phyloP scores from a whole-genome alignment of 2,329 filamentous ascomycete genomes.

The Emydomyces testavorans region DNA sequence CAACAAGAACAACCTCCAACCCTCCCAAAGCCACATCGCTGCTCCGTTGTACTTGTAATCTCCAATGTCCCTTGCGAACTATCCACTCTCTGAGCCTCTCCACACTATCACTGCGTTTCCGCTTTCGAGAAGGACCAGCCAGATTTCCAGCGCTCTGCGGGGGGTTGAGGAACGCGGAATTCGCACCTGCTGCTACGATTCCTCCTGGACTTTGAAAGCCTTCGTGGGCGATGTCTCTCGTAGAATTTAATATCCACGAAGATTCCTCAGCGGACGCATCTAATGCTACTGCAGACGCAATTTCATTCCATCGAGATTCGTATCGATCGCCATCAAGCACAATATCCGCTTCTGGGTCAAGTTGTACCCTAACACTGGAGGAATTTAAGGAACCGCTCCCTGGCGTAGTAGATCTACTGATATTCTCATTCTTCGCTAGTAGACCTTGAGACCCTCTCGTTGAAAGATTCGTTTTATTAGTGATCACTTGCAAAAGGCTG shows the following conservation, averaged over 20 bases:
- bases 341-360: constrained; percentile 43
- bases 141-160: background rate
- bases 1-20: constrained; percentile 61
- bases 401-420: constrained; percentile 51
- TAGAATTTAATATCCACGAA: background rate
- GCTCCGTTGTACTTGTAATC: constrained; percentile 51
- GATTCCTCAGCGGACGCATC: background rate
- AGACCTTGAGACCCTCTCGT: constrained; percentile 49
- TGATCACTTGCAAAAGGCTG: constrained; percentile 67
- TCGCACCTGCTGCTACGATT: background rate
- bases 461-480: constrained; percentile 63
- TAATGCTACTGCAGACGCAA: background rate
- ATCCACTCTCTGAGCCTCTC: constrained; percentile 43
- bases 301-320: background rate
- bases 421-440: constrained; percentile 42
- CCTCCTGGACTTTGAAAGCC: background rate
- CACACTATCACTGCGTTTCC: constrained; percentile 39
- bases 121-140: constrained; percentile 21
- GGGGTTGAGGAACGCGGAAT: too few relatives aligned
- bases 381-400: constrained; percentile 60
- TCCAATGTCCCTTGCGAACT: constrained; percentile 59
- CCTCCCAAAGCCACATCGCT: constrained; percentile 28
- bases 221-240: background rate
- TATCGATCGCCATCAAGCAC: constrained; percentile 30
- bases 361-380: constrained; percentile 53